These are phyloP conservation scores for Onygena corvina DNA, from an alignment of 2,329 filamentous ascomycete species.

Conservation along the genomic window DNA sequence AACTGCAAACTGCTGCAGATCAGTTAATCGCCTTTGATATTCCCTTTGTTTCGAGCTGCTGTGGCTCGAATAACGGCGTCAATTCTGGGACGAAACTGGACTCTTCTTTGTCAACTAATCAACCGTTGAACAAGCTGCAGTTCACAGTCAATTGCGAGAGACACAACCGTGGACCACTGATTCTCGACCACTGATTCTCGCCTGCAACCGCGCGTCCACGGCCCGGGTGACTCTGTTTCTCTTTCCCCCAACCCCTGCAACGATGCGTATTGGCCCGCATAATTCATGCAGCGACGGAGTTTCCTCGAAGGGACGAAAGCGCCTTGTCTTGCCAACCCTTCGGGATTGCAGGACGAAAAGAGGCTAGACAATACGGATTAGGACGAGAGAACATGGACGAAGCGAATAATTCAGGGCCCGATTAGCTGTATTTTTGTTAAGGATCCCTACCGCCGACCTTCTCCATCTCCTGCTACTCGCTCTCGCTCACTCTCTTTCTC, in stretches of 20 bases:
- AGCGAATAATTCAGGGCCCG: not conserved
- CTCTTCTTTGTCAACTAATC: slow-evolving; percentile 3
- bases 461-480: not conserved
- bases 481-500: not conserved
- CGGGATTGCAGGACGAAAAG: not conserved
- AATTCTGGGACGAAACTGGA: not conserved
- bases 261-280: not conserved
- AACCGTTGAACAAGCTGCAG: not conserved
- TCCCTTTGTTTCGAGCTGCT: slow-evolving; percentile 5
- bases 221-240: not conserved
- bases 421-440: slow-evolving; percentile 2
- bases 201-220: slow-evolving; percentile 2
- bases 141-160: too few species aligned
- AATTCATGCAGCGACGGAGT: slow-evolving; percentile 3
- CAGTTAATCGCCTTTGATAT: not conserved
- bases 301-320: slow-evolving; percentile 1
- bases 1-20: not conserved
- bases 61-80: slow-evolving; percentile 4
- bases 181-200: too few species aligned
- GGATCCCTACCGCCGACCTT: slow-evolving; percentile 3
- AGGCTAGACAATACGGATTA: not conserved
- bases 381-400: too few species aligned
- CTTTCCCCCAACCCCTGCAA: not conserved
- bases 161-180: too few species aligned
- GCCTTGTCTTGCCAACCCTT: not conserved